Base-by-base conservation (phyloP, 2,329 filamentous ascomycete genomes). In the Aspergillus carbonarius region DNA sequence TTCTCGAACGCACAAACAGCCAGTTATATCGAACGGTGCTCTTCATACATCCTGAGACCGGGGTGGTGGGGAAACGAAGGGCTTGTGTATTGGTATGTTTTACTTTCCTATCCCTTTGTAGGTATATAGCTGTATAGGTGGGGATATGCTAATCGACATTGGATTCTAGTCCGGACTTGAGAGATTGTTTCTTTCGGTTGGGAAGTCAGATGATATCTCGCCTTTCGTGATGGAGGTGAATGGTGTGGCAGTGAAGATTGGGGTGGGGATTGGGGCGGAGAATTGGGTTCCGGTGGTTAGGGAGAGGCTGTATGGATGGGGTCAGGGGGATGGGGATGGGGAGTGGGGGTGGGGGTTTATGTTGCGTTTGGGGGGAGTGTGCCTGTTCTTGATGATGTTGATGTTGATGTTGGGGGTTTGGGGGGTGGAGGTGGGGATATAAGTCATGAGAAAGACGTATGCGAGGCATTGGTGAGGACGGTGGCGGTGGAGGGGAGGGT, bases 1-100 rank as follows among this genome's bases (percentile, higher is more conserved):
- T 91, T 17, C 88, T 97, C 13, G 93, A 97, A 76, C 87, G 84
- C 66, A 83, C 87, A 0, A 92, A 88, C 0, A 93, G 93, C 0
- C 93, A 88, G 60, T 72, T 97, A 53, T 97, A 96, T 72, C 96
- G 93, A 73, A 81, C 86, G 4, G 91, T 85, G 1, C 82, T 96
- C 5, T 96, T 95, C 70, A 88, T 96, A 0, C 91, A 90, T 72
- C 92, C 93, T 0, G 79, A 75, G 42, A 71, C 83, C 47, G 93
- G 93, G 5, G 71, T 90, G 5, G 72, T 96, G 18, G 93, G 92
- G 20, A 97, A 97, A 81, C 84, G 93, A 63, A 83, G 93, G 69
- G 97, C 97, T 76, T 90, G 96, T 23, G 93, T 96, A 86, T 93
- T 93, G 18, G 88, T 90, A 74, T 69, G 85, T 79, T 79, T 3